Evolutionary conservation across 805 yeast species (phyloP).

Genomic region (Clavispora fructus): DNA sequence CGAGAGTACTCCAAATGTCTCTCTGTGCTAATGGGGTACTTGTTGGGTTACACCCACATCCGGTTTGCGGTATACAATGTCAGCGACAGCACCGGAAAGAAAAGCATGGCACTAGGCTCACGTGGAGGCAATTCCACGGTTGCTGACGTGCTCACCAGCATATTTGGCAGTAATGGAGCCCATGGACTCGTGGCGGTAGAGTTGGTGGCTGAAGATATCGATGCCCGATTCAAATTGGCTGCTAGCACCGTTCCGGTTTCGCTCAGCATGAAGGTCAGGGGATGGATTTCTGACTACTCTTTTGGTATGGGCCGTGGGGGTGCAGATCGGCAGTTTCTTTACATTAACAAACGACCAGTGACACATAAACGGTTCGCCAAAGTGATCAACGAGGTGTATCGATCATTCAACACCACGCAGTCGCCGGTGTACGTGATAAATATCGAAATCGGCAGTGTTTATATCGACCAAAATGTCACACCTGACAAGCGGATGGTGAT

Average conservation of each 20-base stretch:
- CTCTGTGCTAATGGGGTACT: constrained; percentile 57
- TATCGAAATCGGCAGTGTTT: constrained; percentile 44
- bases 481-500: constrained; percentile 82
- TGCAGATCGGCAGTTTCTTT: constrained; percentile 71
- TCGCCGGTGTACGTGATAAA: constrained; percentile 66
- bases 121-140: constrained; percentile 42
- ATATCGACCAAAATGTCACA: constrained; percentile 80
- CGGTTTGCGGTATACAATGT: constrained; percentile 59
- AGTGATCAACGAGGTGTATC: constrained; percentile 69
- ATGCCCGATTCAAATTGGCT: constrained; percentile 18
- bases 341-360: constrained; percentile 74
- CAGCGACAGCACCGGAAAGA: constrained; percentile 35
- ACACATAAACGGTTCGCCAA: constrained; percentile 48
- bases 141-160: constrained; percentile 52
- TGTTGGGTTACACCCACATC: constrained; percentile 53
- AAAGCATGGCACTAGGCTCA: constrained; percentile 52
- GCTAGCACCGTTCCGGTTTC: constrained; percentile 7
- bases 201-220: constrained; percentile 30
- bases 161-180: constrained; percentile 67
- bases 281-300: constrained; percentile 69
- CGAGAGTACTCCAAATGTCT: constrained; percentile 72
- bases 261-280: constrained; percentile 25
- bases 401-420: constrained; percentile 65
- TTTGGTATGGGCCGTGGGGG: constrained; percentile 66
- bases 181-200: constrained; percentile 53